A percentile compares a stretch with the other conserved stretches of the same genome.
These are phyloP conservation scores for Phragmites australis DNA, from an alignment of 176 grass and related monocot genomes.

Conservation along the genomic window DNA sequence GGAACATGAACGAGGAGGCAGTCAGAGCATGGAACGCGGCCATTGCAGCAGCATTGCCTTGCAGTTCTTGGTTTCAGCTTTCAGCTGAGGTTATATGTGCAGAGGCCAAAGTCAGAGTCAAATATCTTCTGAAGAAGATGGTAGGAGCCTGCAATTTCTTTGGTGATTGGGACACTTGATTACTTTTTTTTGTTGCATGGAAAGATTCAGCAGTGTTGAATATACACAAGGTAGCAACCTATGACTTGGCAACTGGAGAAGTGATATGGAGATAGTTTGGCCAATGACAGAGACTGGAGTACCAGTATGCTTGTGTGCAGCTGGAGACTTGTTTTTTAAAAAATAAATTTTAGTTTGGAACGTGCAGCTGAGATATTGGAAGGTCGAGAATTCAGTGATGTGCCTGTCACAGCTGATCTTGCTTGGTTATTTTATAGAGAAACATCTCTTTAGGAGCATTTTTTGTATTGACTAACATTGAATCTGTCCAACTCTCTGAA, in stretches of 20 bases:
- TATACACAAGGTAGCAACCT: too few relatives aligned
- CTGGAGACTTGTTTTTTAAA: not conserved
- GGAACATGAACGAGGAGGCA: not conserved
- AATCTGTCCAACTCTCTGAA: not conserved
- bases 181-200: not conserved
- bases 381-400: not conserved
- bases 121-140: too few relatives aligned
- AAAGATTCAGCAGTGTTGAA: not conserved
- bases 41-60: constrained; percentile 21
- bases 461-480: not conserved
- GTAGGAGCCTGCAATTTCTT: too few relatives aligned
- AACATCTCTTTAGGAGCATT: not conserved
- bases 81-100: not conserved
- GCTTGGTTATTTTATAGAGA: not conserved
- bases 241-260: not conserved
- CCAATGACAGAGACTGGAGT: not conserved
- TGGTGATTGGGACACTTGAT: not conserved
- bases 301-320: too few relatives aligned
- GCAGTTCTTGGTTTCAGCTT: not conserved
- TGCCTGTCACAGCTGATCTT: not conserved
- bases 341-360: too few relatives aligned
- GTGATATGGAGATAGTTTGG: not conserved
- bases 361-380: not conserved
- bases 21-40: not conserved
- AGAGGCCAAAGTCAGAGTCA: not conserved